Evolutionary conservation across 495 filamentous ascomycete species (phyloP).

Genomic region (Penicillium alfredii): DNA sequence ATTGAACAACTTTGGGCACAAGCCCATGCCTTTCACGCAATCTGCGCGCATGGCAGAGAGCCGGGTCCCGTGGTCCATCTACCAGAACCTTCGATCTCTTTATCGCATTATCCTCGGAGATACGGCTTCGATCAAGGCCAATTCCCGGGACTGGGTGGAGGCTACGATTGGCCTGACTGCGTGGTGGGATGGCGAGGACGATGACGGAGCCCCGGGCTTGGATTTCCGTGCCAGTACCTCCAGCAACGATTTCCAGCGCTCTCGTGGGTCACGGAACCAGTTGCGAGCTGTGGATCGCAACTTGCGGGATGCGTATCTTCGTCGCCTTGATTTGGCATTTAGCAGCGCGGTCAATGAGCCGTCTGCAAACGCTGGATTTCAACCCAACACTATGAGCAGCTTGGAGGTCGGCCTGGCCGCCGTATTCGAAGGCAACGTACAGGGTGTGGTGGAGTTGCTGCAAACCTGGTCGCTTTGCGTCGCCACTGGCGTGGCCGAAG

Average conservation of each 20-base stretch:
- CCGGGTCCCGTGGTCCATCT: slow-evolving; percentile 79
- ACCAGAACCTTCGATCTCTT: slow-evolving; percentile 66
- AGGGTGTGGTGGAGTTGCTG: slow-evolving; percentile 66
- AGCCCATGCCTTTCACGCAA: slow-evolving; percentile 44
- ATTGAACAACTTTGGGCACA: slow-evolving; percentile 31
- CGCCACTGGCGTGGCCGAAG: slow-evolving; percentile 68
- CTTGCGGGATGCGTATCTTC: slow-evolving; percentile 46
- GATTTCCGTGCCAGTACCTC: slow-evolving; percentile 22
- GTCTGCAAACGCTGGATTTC: slow-evolving; percentile 47
- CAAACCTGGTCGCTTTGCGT: slow-evolving; percentile 72
- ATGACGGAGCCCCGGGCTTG: slow-evolving; percentile 24
- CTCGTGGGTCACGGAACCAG: slow-evolving; percentile 18
- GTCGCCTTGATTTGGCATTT: slow-evolving; percentile 47
- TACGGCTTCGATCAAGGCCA: slow-evolving; percentile 58
- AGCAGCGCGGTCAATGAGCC: slow-evolving; percentile 40
- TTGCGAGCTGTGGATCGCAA: slow-evolving; percentile 36
- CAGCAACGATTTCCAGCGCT: slow-evolving; percentile 24
- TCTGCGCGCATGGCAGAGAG: slow-evolving; percentile 72
- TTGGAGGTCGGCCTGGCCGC: slow-evolving; percentile 75
- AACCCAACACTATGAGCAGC: slow-evolving; percentile 62
- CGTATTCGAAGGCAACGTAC: slow-evolving; percentile 68
- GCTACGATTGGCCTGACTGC: slow-evolving; percentile 70
- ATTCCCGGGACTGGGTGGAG: slow-evolving; percentile 80
- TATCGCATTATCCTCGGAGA: slow-evolving; percentile 74
- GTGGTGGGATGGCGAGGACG: slow-evolving; percentile 82